phyloP scores from a whole-genome alignment of 495 filamentous ascomycete species.

The Thozetella sp. region DNA sequence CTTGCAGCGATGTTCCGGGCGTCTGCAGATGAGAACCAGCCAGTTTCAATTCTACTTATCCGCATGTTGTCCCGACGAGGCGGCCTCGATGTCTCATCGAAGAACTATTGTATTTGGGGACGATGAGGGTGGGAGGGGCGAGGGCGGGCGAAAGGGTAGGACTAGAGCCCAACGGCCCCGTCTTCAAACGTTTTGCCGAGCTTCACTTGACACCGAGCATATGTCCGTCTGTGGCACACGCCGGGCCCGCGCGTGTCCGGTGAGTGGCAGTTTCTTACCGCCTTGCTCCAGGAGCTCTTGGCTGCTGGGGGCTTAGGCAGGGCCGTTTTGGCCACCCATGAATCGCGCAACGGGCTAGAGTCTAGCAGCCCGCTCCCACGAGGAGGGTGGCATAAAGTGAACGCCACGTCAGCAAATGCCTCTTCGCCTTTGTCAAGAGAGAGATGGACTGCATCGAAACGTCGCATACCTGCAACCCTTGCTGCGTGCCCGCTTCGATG shows the following conservation, averaged over 20 bases:
- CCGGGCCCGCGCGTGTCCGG: neutral
- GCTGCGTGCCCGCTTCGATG: neutral
- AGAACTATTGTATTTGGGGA: no score
- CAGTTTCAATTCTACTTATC: no score
- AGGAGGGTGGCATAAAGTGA: neutral
- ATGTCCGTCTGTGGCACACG: neutral
- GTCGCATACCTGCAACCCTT: neutral
- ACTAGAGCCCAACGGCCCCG: no score
- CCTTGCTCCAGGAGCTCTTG: neutral
- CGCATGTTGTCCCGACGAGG: no score
- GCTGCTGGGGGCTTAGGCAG: neutral
- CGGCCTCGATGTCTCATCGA: no score
- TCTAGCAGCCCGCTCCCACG: neutral
- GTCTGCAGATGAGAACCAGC: no score
- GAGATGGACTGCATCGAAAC: neutral
- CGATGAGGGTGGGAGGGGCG: no score
- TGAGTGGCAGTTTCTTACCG: neutral
- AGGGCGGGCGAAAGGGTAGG: no score
- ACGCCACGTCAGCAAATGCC: neutral
- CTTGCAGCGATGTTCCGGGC: no score
- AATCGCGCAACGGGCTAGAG: neutral
- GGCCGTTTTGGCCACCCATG: neutral
- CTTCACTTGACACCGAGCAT: neutral
- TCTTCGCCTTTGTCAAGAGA: neutral
- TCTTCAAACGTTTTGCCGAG: neutral